Evolutionary conservation across 2,329 filamentous ascomycete genomes (phyloP).

Genomic region (Trichoderma koningii): DNA sequence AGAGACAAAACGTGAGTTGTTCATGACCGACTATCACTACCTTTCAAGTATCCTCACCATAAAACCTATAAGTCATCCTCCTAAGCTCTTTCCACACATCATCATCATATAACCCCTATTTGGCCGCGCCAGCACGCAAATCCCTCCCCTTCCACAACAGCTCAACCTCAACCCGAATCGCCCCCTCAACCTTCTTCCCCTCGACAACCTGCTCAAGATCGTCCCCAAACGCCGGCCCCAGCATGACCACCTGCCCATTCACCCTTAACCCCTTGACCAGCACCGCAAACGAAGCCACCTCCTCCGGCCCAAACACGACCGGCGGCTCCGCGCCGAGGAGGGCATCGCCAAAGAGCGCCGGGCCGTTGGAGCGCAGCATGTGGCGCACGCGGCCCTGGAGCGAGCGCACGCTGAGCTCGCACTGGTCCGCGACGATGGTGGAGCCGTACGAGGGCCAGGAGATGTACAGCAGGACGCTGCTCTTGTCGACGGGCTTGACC

Average conservation of each 20-base stretch:
- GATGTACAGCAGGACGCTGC: constrained; percentile 34
- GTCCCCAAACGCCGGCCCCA: constrained; percentile 34
- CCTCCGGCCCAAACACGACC: constrained; percentile 4
- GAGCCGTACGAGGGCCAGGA: constrained; percentile 36
- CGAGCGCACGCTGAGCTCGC: constrained; percentile 35
- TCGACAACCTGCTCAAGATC: constrained; percentile 34
- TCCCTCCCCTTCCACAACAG: background rate
- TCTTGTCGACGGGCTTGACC: background rate
- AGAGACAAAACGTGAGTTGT: no score
- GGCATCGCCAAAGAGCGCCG: constrained; percentile 5
- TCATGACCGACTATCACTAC: no score
- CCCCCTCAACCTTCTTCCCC: constrained; percentile 25
- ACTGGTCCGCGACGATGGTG: constrained; percentile 37
- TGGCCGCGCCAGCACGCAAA: background rate
- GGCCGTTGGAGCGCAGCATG: constrained; percentile 31
- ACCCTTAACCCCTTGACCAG: constrained; percentile 33
- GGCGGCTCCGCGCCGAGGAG: background rate
- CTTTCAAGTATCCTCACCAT: no score
- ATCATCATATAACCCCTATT: no score
- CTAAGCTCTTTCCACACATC: no score
- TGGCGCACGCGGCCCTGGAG: constrained; percentile 31
- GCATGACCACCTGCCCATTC: constrained; percentile 32
- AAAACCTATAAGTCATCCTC: no score
- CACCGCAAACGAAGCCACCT: constrained; percentile 22
- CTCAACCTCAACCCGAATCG: constrained; percentile 14